Percentiles rank a stretch among this genome's conserved stretches.
Conservation (phyloP, 2,329 filamentous ascomycete species). For the Chrysosporium queenslandicum region DNA sequence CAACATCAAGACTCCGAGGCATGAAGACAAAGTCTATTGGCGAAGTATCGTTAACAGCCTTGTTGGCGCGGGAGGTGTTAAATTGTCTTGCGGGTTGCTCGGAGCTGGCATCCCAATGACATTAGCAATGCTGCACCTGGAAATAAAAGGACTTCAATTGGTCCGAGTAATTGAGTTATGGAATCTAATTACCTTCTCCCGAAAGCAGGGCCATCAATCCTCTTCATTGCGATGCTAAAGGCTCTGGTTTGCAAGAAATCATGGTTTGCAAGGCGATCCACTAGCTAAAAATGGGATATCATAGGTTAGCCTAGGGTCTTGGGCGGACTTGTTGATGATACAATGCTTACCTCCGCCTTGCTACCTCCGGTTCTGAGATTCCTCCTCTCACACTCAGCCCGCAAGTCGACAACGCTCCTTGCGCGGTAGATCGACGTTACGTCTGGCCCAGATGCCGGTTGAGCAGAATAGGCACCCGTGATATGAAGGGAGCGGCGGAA, state of each 20-base stretch:
- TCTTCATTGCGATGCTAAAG: conserved; percentile 46
- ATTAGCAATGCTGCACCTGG: too few species aligned
- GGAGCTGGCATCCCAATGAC: not conserved
- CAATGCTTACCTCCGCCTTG: conserved; percentile 40
- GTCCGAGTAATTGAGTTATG: conserved; percentile 19
- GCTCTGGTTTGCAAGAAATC: conserved; percentile 44
- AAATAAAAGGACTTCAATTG: too few species aligned
- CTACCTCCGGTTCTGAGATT: conserved; percentile 39
- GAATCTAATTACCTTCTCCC: conserved; percentile 20
- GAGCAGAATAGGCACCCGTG: conserved; percentile 49
- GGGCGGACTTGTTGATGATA: not conserved
- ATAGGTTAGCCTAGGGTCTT: not conserved
- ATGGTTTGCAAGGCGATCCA: conserved; percentile 44
- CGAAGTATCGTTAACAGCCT: conserved; percentile 48
- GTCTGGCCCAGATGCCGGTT: conserved; percentile 42
- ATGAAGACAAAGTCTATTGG: conserved; percentile 56
- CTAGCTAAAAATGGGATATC: conserved; percentile 31
- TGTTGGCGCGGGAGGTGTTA: conserved; percentile 51
- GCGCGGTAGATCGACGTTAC: conserved; percentile 44
- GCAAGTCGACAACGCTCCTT: conserved; percentile 43
- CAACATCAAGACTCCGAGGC: conserved; percentile 41
- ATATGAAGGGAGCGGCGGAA: conserved; percentile 47
- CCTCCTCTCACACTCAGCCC: conserved; percentile 43
- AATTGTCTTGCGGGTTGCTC: conserved; percentile 41
- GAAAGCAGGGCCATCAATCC: conserved; percentile 37